These are phyloP conservation scores for Sordariomycetes sp. DNA, from an alignment of 2,329 filamentous ascomycete genomes.

Conservation along the genomic window DNA sequence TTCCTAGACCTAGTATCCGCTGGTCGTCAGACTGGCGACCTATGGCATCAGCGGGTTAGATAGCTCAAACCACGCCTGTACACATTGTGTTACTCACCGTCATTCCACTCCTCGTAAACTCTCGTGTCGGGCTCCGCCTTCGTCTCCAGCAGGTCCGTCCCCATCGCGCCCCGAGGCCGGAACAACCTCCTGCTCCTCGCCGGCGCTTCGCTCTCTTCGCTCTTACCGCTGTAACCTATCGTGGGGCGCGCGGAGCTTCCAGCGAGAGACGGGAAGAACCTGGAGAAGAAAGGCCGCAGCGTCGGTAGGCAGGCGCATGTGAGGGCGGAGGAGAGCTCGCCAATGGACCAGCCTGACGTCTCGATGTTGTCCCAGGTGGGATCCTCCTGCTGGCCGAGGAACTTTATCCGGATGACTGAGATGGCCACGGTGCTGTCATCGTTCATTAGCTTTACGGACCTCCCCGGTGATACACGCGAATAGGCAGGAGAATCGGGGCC, in stretches of 20 bases:
- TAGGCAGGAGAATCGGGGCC: not conserved
- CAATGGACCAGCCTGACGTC: conserved; percentile 13
- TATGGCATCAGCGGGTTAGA: not conserved
- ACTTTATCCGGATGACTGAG: conserved; percentile 12
- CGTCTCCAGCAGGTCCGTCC: not conserved
- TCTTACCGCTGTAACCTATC: not conserved
- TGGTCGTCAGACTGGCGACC: not conserved
- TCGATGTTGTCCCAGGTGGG: conserved; percentile 13
- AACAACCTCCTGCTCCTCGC: not conserved
- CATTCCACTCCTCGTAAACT: not conserved
- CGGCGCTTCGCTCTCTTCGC: not conserved
- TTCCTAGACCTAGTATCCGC: not conserved
- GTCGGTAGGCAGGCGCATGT: conserved; percentile 13
- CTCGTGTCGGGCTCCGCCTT: not conserved
- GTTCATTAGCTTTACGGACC: not conserved
- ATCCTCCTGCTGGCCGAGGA: conserved; percentile 8
- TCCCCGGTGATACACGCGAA: not conserved
- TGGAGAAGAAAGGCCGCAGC: conserved; percentile 13
- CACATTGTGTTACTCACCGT: not conserved
- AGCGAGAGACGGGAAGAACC: conserved; percentile 11
- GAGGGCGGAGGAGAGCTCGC: conserved; percentile 12
- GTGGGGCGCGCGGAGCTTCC: not conserved
- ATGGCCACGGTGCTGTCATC: conserved; percentile 10
- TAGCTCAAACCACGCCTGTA: not conserved
- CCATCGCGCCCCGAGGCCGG: not conserved